Conservation (phyloP, 345 rosid species). For the Corchorus olitorius region DNA sequence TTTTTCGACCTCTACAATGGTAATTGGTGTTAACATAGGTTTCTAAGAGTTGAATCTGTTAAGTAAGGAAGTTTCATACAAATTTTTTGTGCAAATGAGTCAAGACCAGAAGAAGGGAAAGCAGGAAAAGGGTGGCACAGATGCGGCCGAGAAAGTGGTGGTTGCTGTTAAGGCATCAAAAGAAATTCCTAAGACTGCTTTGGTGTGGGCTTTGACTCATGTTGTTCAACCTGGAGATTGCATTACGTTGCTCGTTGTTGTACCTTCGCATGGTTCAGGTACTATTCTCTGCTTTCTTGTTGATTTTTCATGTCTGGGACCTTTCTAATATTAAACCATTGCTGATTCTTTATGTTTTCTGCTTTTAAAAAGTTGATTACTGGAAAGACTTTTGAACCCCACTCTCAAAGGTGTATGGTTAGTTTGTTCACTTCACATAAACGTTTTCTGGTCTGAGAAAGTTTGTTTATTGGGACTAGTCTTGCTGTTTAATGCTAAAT, state of each 20-base stretch:
- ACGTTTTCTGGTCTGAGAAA: neutral
- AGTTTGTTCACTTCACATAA: neutral
- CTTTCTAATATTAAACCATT: neutral
- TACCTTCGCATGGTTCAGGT: constrained; percentile 77
- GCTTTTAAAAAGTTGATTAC: neutral
- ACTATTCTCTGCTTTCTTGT: constrained; percentile 17
- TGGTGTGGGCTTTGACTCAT: constrained; percentile 98
- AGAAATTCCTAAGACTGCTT: constrained; percentile 88
- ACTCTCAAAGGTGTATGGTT: neutral
- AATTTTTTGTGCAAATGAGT: constrained; percentile 48
- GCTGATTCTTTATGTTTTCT: neutral
- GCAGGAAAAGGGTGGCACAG: constrained; percentile 48
- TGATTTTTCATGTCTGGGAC: neutral
- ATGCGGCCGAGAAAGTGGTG: constrained; percentile 74
- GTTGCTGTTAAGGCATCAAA: constrained; percentile 97
- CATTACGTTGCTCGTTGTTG: constrained; percentile 88
- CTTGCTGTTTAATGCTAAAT: neutral
- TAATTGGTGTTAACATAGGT: constrained; percentile 16
- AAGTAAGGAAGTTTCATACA: constrained; percentile 13
- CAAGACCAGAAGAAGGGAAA: constrained; percentile 57
- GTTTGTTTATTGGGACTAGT: neutral
- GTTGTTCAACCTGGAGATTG: constrained; percentile 95
- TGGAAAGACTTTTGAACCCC: neutral
- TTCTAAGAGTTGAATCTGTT: constrained; percentile 30
- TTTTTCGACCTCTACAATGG: constrained; percentile 19